These are phyloP conservation scores for Diplodia intermedia DNA, from an alignment of 2,329 filamentous ascomycete genomes.

Conservation along the genomic window DNA sequence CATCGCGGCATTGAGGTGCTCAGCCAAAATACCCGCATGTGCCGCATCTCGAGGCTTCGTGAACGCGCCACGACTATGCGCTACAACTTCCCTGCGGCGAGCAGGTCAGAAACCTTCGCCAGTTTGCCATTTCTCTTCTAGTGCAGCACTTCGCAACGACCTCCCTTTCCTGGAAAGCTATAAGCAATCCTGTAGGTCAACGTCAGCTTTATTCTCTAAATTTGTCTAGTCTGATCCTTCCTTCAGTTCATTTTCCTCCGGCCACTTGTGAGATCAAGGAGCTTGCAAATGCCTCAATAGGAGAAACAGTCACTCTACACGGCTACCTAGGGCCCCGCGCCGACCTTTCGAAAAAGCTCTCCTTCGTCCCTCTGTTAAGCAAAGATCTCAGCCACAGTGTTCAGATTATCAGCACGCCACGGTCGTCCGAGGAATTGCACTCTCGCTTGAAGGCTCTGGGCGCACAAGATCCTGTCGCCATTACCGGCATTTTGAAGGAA, in stretches of 20 bases:
- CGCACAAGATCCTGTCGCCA: slow-evolving; percentile 61
- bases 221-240: slow-evolving; percentile 28
- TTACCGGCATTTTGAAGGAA: slow-evolving; percentile 59
- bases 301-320: slow-evolving; percentile 61
- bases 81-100: neutral
- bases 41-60: neutral
- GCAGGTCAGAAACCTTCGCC: neutral
- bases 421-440: slow-evolving; percentile 42
- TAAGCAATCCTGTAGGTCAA: slow-evolving; percentile 54
- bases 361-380: slow-evolving; percentile 69
- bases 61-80: neutral
- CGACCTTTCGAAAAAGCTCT: slow-evolving; percentile 71
- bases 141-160: neutral
- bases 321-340: slow-evolving; percentile 76
- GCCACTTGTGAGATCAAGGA: slow-evolving; percentile 50
- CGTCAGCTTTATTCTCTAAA: slow-evolving; percentile 27
- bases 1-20: neutral
- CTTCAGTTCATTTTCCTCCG: slow-evolving; percentile 55
- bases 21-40: neutral
- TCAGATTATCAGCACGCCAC: slow-evolving; percentile 58
- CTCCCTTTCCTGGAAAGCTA: slow-evolving; percentile 48
- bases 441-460: slow-evolving; percentile 53
- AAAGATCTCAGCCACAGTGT: slow-evolving; percentile 54
- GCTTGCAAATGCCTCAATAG: slow-evolving; percentile 37
- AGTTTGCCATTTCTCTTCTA: neutral